A percentile compares a stretch with the other conserved stretches of the same genome.
These are phyloP conservation scores for Bisporella sp. DNA, from an alignment of 2,329 filamentous ascomycete genomes.

Conservation along the genomic window DNA sequence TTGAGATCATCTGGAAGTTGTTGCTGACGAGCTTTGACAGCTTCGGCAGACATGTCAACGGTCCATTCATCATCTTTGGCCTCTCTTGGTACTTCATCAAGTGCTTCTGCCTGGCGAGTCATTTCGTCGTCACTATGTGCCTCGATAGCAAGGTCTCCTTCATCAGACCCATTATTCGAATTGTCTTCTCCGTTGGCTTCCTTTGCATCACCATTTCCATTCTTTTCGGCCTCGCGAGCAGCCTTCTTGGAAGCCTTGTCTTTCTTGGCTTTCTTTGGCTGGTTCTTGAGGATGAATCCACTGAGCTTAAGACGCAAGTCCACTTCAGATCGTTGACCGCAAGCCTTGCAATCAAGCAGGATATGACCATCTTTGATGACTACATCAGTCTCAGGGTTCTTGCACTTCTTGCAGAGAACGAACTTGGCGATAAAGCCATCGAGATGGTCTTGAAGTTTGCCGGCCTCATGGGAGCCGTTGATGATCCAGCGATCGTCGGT, in stretches of 20 bases:
- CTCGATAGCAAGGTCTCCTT: constrained; percentile 49
- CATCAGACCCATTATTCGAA: constrained; percentile 48
- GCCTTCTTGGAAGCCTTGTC: constrained; percentile 92
- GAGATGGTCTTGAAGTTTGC: constrained; percentile 95
- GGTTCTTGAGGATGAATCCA: constrained; percentile 95
- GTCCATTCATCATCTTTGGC: constrained; percentile 89
- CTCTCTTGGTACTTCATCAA: constrained; percentile 58
- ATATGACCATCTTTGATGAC: constrained; percentile 92
- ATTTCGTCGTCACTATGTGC: constrained; percentile 89
- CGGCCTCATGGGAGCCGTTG: constrained; percentile 93
- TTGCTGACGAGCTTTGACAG: constrained; percentile 88
- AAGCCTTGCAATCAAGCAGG: constrained; percentile 95
- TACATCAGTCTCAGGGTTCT: constrained; percentile 97
- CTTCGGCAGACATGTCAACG: constrained; percentile 92
- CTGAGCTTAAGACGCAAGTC: constrained; percentile 93
- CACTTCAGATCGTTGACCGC: constrained; percentile 85
- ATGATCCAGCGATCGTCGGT: constrained; percentile 99
- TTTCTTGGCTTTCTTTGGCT: constrained; percentile 91
- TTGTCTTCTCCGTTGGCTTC: constrained; percentile 58
- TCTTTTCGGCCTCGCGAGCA: constrained; percentile 75
- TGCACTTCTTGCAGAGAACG: constrained; percentile 99
- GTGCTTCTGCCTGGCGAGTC: constrained; percentile 66
- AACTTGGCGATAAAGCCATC: constrained; percentile 99
- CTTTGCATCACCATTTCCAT: constrained; percentile 44
- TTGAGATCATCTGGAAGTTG: constrained; percentile 93